Base-by-base conservation (phyloP, 345 rosid species). In the Eutrema japonicum region DNA sequence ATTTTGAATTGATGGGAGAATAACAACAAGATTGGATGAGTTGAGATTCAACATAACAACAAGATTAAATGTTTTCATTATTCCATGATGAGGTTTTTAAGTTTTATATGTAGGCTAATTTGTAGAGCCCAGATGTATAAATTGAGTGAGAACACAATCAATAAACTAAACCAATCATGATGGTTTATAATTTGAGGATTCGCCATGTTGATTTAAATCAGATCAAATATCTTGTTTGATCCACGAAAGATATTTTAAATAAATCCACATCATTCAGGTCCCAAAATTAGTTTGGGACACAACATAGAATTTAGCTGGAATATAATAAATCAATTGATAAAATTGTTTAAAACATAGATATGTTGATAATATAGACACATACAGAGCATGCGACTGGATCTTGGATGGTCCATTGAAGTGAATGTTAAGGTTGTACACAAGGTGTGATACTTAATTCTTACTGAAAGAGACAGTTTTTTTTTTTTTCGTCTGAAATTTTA, bases 371-470 rank as follows among this genome's bases (percentile, higher is more conserved):
- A 33, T 33, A 36, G 1, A 18, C 22, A 18, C 22, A n/a, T 2
- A 64, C 55, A 47, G 11, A 47, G 47, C 18, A 64, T 65, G 33
- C 48, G 58, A 37, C 0, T 36, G 14, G 56, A 65, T 49, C 52
- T 8, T 30, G 14, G 29, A 46, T 13, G 55, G 68, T 64, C 52
- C 67, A 43, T 13, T 37, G 54, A 14, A 26, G 37, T 66, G 48
- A 37, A 50, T 12, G 8, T 50, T 66, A 66, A 50, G 58, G 59
- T 66, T 37, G 47, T 65, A 36, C 35, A 12, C 16, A 16, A 16
- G 33, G 14, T 27, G n/a, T 6, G 40, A 45, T 43, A 43, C 38
- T 29, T 42, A 27, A 9, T 22, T 22, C 0, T 22, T 61, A 42
- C 22, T 61, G 40, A 30, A 52, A 45, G 10, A 30, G 57, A 65